phyloP scores from a whole-genome alignment of 441 rosid species.

The Melastoma candidum region DNA sequence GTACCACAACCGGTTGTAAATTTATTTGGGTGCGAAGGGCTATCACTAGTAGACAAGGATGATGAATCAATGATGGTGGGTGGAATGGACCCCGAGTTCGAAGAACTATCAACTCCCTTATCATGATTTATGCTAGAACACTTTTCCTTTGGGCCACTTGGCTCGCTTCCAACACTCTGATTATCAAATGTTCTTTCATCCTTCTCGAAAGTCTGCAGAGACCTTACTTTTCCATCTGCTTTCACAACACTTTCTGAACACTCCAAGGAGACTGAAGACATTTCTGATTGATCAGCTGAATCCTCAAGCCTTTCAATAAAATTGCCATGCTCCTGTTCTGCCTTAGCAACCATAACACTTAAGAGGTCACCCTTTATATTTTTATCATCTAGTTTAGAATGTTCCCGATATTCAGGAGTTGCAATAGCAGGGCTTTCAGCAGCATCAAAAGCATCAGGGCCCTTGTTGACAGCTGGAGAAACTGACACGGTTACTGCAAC shows the following conservation, averaged over 20 bases:
- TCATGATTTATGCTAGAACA: constrained; percentile 20
- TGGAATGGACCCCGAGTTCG: not conserved
- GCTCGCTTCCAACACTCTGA: constrained; percentile 20
- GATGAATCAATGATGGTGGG: constrained; percentile 18
- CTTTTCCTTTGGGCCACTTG: constrained; percentile 22
- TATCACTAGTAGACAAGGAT: constrained; percentile 18
- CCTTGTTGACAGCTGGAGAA: constrained; percentile 5
- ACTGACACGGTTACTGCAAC: not conserved
- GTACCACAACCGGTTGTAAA: constrained; percentile 16
- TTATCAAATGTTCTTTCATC: too few relatives aligned
- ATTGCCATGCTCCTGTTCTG: constrained; percentile 13
- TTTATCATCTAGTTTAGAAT: constrained; percentile 15
- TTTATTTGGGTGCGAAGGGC: constrained; percentile 16
- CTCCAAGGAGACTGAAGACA: constrained; percentile 18
- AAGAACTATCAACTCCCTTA: constrained; percentile 11
- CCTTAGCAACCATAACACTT: constrained; percentile 19
- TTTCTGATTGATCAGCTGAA: constrained; percentile 21
- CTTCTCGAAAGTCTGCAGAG: too few relatives aligned
- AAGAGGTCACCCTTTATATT: constrained; percentile 19
- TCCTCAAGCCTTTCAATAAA: constrained; percentile 19
- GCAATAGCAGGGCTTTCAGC: constrained; percentile 14
- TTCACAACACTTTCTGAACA: constrained; percentile 20
- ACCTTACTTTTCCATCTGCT: not conserved
- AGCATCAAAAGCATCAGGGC: constrained; percentile 27
- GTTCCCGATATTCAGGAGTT: constrained; percentile 7